Conservation (phyloP, 176 grass and related monocot genomes). For the Poa pratensis region DNA sequence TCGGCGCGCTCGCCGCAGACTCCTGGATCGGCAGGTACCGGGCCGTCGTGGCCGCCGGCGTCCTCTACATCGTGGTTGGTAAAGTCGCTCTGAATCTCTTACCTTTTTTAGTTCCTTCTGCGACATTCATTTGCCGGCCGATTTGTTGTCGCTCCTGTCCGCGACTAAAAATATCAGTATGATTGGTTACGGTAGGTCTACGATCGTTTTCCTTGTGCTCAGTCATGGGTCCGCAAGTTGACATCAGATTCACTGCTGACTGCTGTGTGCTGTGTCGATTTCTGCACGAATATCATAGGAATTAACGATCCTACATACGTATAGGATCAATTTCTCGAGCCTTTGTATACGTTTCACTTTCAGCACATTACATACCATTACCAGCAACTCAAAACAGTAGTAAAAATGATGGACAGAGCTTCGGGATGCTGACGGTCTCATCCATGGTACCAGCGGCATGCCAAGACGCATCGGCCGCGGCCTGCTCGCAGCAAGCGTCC, state of each 20-base stretch:
- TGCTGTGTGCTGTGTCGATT: too few species aligned
- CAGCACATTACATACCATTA: too few species aligned
- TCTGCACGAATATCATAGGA: neutral
- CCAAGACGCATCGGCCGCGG: slow-evolving; percentile 10
- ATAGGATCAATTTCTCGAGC: neutral
- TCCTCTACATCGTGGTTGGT: slow-evolving; percentile 57
- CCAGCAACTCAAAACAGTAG: neutral
- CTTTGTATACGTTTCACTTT: neutral
- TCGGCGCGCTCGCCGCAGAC: slow-evolving; percentile 67
- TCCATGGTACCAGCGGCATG: slow-evolving; percentile 18
- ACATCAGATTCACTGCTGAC: neutral
- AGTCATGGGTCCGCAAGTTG: neutral
- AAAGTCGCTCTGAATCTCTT: neutral
- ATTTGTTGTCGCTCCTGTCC: neutral
- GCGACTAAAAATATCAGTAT: neutral
- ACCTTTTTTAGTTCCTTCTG: neutral
- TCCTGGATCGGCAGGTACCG: slow-evolving; percentile 57
- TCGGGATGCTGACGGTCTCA: slow-evolving; percentile 28
- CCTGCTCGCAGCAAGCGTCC: neutral
- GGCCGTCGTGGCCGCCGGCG: slow-evolving; percentile 46
- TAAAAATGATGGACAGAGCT: slow-evolving; percentile 1
- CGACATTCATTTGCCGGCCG: neutral
- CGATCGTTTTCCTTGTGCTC: neutral
- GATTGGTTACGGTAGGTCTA: neutral
- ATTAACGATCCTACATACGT: too few species aligned